Conservation (phyloP, 176 grass and related monocot species). For the Hsuehochloa calcarea region DNA sequence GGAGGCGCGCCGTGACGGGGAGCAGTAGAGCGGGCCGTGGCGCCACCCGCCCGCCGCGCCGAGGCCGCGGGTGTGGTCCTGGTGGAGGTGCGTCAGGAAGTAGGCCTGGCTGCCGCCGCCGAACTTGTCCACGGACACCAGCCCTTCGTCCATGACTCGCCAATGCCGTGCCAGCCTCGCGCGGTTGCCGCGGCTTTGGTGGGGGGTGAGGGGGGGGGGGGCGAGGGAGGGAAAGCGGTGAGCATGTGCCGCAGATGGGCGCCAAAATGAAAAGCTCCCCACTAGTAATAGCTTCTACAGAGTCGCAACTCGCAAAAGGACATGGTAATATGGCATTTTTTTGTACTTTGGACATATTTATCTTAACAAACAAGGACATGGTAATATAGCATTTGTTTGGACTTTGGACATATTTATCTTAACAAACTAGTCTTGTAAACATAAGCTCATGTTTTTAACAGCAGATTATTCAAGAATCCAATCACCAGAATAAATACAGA, state of each 20-base stretch:
- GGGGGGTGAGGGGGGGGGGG: too few relatives aligned
- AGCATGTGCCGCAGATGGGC: neutral
- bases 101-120: slow-evolving; percentile 54
- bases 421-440: neutral
- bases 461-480: neutral
- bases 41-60: slow-evolving; percentile 44
- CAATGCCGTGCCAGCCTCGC: neutral
- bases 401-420: neutral
- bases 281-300: neutral
- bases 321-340: too few relatives aligned
- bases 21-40: slow-evolving; percentile 80
- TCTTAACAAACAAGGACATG: neutral
- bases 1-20: slow-evolving; percentile 62
- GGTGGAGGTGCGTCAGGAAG: slow-evolving; percentile 93
- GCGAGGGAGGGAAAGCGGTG: neutral
- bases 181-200: neutral
- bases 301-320: too few relatives aligned
- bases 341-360: too few relatives aligned
- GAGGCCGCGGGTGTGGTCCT: slow-evolving; percentile 82
- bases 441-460: neutral
- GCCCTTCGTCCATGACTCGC: slow-evolving; percentile 50
- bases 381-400: neutral
- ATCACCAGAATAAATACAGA: slow-evolving; percentile 6
- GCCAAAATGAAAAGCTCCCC: slow-evolving; percentile 22
- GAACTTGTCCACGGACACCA: slow-evolving; percentile 70